Evolutionary conservation across 371 early-diverging fungal species (phyloP).

Genomic region (Saksenaea vasiformis): DNA sequence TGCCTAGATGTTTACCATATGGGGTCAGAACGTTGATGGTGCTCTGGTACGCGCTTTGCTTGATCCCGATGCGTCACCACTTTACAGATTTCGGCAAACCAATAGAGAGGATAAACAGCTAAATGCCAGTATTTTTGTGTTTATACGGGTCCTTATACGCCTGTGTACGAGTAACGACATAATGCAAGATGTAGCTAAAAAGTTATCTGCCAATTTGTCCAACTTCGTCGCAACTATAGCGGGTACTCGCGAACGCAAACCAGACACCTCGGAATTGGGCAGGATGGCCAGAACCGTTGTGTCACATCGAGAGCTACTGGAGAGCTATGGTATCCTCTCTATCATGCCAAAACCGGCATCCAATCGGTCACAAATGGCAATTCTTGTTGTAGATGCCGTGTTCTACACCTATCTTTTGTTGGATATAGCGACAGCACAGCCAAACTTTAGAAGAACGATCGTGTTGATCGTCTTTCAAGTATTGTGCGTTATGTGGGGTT

Average conservation of each 20-base stretch:
- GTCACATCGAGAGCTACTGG: background rate
- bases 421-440: slow-evolving; percentile 24
- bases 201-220: background rate
- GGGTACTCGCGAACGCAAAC: background rate
- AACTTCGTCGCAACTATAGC: background rate
- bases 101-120: slow-evolving; percentile 17
- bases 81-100: slow-evolving; percentile 14
- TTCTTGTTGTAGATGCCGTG: slow-evolving; percentile 10
- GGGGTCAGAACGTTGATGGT: slow-evolving; percentile 23
- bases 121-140: slow-evolving; percentile 14
- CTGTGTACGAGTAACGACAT: slow-evolving; percentile 6
- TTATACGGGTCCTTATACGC: slow-evolving; percentile 23
- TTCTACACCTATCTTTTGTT: slow-evolving; percentile 33
- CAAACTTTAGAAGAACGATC: background rate
- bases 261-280: background rate
- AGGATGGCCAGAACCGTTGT: background rate
- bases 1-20: slow-evolving; percentile 27
- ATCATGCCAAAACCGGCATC: background rate
- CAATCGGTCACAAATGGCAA: background rate
- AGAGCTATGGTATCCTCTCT: background rate
- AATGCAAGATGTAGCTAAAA: background rate
- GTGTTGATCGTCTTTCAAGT: background rate
- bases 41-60: slow-evolving; percentile 21
- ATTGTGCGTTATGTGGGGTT: slow-evolving; percentile 20
- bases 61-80: slow-evolving; percentile 21